A percentile compares a stretch with the other conserved stretches of the same genome.
Evolutionary conservation across 2,329 filamentous ascomycete species (phyloP).

Genomic region (Diaporthe sp.): DNA sequence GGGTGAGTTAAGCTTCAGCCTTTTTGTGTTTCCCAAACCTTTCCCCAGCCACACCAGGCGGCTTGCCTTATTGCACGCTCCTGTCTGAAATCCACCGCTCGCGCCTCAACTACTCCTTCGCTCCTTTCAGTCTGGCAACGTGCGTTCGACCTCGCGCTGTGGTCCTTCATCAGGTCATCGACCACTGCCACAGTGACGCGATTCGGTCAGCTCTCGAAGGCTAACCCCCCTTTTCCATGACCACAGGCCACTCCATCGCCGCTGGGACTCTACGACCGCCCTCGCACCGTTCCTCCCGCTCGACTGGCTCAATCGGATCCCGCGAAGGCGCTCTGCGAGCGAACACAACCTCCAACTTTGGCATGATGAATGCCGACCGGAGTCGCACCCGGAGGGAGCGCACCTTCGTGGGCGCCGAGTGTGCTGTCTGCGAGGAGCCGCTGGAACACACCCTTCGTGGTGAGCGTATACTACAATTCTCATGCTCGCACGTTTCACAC

Average conservation of each 20-base stretch:
- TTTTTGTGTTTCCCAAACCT: slow-evolving; percentile 11
- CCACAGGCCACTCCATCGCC: slow-evolving; percentile 56
- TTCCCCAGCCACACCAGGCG: slow-evolving; percentile 38
- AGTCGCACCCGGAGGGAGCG: slow-evolving; percentile 86
- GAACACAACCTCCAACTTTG: slow-evolving; percentile 64
- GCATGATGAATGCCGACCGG: slow-evolving; percentile 81
- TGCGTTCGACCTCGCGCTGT: slow-evolving; percentile 20
- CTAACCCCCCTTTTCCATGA: slow-evolving; percentile 45
- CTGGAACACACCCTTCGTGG: slow-evolving; percentile 95
- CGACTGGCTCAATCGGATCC: slow-evolving; percentile 54
- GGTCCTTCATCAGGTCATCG: slow-evolving; percentile 8
- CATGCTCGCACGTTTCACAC: slow-evolving; percentile 96
- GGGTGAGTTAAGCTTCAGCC: slow-evolving; percentile 48
- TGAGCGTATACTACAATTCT: slow-evolving; percentile 95
- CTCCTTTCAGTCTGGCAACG: neutral
- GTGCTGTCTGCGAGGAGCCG: slow-evolving; percentile 96
- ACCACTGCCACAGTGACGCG: neutral
- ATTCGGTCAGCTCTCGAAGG: slow-evolving; percentile 30
- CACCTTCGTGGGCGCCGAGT: slow-evolving; percentile 95
- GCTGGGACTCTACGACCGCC: slow-evolving; percentile 54
- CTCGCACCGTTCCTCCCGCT: slow-evolving; percentile 54
- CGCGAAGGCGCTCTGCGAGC: slow-evolving; percentile 53
- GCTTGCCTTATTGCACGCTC: neutral
- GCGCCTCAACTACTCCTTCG: slow-evolving; percentile 3
- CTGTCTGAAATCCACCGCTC: slow-evolving; percentile 18